These are phyloP conservation scores for Mikania micrantha DNA, from an alignment of 129 eudicot species.

Conservation along the genomic window DNA sequence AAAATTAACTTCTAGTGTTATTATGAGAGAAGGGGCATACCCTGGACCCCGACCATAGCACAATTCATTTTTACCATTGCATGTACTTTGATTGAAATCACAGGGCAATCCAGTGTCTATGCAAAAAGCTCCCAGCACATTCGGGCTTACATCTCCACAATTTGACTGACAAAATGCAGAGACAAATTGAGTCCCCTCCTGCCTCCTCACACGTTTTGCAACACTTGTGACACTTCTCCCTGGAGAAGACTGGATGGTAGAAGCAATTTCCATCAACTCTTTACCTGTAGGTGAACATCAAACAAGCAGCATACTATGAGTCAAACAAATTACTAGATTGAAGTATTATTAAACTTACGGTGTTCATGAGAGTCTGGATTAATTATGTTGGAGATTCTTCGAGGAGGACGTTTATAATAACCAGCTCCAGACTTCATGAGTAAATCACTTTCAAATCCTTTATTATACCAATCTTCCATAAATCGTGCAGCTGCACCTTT, in stretches of 20 bases:
- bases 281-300: conserved; percentile 27
- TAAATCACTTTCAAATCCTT: conserved; percentile 25
- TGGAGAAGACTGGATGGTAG: conserved; percentile 24
- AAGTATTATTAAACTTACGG: conserved; percentile 41
- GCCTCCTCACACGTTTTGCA: conserved; percentile 30
- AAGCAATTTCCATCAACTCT: conserved; percentile 41
- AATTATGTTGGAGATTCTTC: conserved; percentile 79
- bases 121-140: conserved; percentile 63
- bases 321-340: not conserved
- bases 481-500: conserved; percentile 98
- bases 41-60: conserved; percentile 67
- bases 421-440: conserved; percentile 22
- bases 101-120: conserved; percentile 52
- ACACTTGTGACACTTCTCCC: conserved; percentile 30
- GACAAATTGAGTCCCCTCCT: conserved; percentile 40
- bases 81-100: conserved; percentile 56
- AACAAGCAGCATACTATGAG: not conserved
- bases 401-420: conserved; percentile 36
- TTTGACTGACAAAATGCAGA: conserved; percentile 62
- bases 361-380: conserved; percentile 31
- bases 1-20: no score
- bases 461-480: conserved; percentile 88
- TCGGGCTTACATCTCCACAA: conserved; percentile 60
- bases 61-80: conserved; percentile 42
- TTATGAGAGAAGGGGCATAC: conserved; percentile 15